phyloP scores from a whole-genome alignment of 345 rosid species.

The Eucalyptus grandis region DNA sequence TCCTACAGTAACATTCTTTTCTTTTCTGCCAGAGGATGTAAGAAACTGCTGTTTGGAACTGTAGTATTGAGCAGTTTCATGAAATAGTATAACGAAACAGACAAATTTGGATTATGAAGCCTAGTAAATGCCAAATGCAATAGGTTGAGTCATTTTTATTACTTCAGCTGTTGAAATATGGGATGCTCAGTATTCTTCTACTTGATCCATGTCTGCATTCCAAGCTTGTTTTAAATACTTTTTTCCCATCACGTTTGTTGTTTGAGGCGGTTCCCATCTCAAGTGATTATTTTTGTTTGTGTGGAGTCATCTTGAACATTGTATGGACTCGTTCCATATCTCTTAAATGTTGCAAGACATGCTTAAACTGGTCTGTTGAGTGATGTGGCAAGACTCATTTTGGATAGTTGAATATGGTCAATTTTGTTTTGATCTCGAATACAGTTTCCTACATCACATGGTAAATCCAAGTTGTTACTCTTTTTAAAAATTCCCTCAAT shows the following conservation, averaged over 20 bases:
- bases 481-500: not conserved
- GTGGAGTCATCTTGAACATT: not conserved
- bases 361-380: not conserved
- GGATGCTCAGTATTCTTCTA: not conserved
- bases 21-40: not conserved
- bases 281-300: not conserved
- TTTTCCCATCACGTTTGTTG: not conserved
- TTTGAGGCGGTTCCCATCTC: not conserved
- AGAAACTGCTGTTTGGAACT: not conserved
- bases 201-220: not conserved
- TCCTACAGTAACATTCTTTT: not conserved
- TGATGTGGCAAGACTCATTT: not conserved
- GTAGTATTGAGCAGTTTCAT: not conserved
- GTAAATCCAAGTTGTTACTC: not conserved
- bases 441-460: not conserved
- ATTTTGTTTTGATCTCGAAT: not conserved
- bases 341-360: not conserved
- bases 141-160: not conserved
- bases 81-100: not conserved
- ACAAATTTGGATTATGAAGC: not conserved
- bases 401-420: not conserved
- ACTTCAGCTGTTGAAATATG: not conserved
- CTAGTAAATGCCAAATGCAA: not conserved
- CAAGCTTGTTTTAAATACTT: not conserved
- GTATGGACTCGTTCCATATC: not conserved